Percentiles rank a stretch among this genome's conserved stretches.
phyloP scores from a whole-genome alignment of 805 yeast species.

The Candida nanaspora region DNA sequence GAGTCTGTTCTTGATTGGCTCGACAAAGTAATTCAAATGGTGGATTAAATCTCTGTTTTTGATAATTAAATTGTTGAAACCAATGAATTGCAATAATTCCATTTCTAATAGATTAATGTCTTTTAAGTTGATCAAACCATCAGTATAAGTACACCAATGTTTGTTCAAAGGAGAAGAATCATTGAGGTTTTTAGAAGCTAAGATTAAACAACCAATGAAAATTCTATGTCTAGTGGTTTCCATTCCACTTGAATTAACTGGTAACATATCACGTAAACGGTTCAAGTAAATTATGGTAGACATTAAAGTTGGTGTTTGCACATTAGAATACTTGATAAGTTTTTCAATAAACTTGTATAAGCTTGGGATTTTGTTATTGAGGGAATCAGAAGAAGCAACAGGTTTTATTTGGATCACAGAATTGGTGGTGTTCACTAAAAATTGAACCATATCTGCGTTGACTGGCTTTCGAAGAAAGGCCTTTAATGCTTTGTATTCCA shows the following conservation, averaged over 20 bases:
- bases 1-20: constrained; percentile 58
- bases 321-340: constrained; percentile 75
- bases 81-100: constrained; percentile 72
- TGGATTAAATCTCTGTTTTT: constrained; percentile 60
- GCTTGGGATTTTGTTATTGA: constrained; percentile 34
- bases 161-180: constrained; percentile 93
- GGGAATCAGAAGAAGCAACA: too few relatives aligned
- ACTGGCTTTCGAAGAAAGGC: constrained; percentile 51
- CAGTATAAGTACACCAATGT: constrained; percentile 93
- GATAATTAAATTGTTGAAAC: constrained; percentile 73
- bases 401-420: constrained; percentile 43
- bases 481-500: constrained; percentile 44
- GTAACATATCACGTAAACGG: constrained; percentile 69
- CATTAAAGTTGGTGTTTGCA: constrained; percentile 93
- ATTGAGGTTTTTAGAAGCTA: constrained; percentile 89
- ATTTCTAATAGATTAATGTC: constrained; percentile 91
- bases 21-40: constrained; percentile 68
- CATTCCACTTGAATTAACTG: constrained; percentile 86
- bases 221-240: constrained; percentile 90
- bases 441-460: constrained; percentile 47
- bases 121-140: constrained; percentile 65
- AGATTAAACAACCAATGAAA: constrained; percentile 78
- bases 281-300: constrained; percentile 79
- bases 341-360: constrained; percentile 62
- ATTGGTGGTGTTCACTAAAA: constrained; percentile 50